A percentile compares a stretch with the other conserved stretches of the same genome.
Evolutionary conservation across 2,329 filamentous ascomycete genomes (phyloP).

Genomic region (Cadophora sp.): DNA sequence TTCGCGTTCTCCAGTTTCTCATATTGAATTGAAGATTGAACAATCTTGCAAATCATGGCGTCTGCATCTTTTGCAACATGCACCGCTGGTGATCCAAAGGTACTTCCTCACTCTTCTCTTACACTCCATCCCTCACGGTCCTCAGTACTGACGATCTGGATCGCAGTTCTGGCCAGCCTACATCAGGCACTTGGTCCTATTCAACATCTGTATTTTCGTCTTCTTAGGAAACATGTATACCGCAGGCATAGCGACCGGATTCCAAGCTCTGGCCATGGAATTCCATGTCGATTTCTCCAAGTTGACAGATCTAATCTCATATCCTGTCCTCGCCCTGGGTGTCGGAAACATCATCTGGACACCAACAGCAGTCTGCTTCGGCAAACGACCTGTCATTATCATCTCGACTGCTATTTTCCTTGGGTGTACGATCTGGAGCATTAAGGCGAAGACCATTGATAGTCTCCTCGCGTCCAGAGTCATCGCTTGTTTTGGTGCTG

Average conservation of each 20-base stretch:
- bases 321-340: slow-evolving; percentile 36
- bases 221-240: slow-evolving; percentile 32
- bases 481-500: slow-evolving; percentile 44
- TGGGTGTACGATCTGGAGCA: slow-evolving; percentile 44
- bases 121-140: neutral
- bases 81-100: slow-evolving; percentile 33
- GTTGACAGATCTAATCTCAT: slow-evolving; percentile 33
- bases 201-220: slow-evolving; percentile 34
- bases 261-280: slow-evolving; percentile 31
- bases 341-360: slow-evolving; percentile 34
- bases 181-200: slow-evolving; percentile 30
- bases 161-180: slow-evolving; percentile 35
- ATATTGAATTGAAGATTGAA: neutral
- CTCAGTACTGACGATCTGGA: neutral
- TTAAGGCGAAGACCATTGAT: slow-evolving; percentile 44
- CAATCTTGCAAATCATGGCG: neutral
- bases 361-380: slow-evolving; percentile 40
- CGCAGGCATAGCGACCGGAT: slow-evolving; percentile 32
- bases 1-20: neutral
- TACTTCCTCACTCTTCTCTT: slow-evolving; percentile 1
- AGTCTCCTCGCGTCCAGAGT: slow-evolving; percentile 46
- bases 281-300: slow-evolving; percentile 29
- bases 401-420: slow-evolving; percentile 46
- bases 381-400: slow-evolving; percentile 47
- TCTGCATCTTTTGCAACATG: slow-evolving; percentile 22